Percentiles rank a stretch among this genome's conserved stretches.
Evolutionary conservation across 495 filamentous ascomycete genomes (phyloP).

Genomic region (Penicillium malachiteum): DNA sequence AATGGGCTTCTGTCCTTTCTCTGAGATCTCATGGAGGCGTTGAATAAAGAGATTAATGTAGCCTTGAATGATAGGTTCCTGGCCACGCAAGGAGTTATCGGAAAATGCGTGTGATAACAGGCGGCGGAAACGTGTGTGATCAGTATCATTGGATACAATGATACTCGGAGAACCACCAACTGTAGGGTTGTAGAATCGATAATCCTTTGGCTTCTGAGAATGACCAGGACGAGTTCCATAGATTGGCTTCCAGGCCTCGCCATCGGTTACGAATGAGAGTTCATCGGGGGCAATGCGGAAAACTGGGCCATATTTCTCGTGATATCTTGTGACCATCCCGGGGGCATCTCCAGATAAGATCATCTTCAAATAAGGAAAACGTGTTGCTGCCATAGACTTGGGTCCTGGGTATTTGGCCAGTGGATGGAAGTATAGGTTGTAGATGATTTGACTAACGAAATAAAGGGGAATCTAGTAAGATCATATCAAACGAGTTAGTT

Average conservation of each 20-base stretch:
- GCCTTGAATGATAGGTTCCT: constrained; percentile 43
- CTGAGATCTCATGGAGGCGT: constrained; percentile 38
- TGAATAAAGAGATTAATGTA: constrained; percentile 49
- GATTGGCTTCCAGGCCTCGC: constrained; percentile 56
- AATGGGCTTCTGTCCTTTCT: constrained; percentile 16
- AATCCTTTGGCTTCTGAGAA: constrained; percentile 16
- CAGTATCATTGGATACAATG: constrained; percentile 32
- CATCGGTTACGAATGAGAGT: constrained; percentile 41
- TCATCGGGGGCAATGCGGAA: constrained; percentile 54
- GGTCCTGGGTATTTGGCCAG: constrained; percentile 52
- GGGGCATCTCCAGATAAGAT: constrained; percentile 11
- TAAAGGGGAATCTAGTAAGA: not conserved
- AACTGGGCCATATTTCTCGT: constrained; percentile 46
- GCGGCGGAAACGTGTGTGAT: constrained; percentile 42
- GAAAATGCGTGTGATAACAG: constrained; percentile 55
- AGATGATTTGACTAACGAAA: constrained; percentile 23
- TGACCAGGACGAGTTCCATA: constrained; percentile 43
- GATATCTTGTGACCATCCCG: constrained; percentile 3
- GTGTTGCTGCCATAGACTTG: constrained; percentile 19
- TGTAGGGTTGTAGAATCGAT: constrained; percentile 16
- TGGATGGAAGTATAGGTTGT: constrained; percentile 52
- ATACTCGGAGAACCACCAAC: constrained; percentile 11
- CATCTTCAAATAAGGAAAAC: constrained; percentile 17
- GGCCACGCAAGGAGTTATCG: constrained; percentile 40
- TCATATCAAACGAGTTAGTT: not conserved